These are phyloP conservation scores for Leccinellum rugosiceps DNA, from an alignment of 768 basidiomycete species.

Conservation along the genomic window DNA sequence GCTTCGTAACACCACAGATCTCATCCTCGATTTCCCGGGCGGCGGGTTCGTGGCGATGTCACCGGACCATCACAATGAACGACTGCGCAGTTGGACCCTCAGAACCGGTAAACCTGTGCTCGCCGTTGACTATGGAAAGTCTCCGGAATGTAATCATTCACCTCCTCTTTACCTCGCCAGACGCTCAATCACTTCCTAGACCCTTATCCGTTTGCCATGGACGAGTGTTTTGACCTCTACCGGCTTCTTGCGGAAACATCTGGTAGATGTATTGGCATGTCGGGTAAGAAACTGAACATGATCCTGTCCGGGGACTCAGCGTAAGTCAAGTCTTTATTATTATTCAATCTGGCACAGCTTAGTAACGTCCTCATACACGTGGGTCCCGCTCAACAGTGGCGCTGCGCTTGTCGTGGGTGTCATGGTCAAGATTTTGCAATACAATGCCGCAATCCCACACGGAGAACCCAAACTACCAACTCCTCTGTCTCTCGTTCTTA, in stretches of 20 bases:
- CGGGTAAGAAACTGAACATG: slow-evolving; percentile 72
- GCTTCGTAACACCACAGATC: slow-evolving; percentile 64
- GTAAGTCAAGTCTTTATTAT: slow-evolving; percentile 58
- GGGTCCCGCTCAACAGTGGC: slow-evolving; percentile 51
- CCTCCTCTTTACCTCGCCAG: not conserved
- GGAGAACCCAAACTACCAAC: slow-evolving; percentile 50
- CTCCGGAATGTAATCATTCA: slow-evolving; percentile 77
- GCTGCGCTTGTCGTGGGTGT: slow-evolving; percentile 84
- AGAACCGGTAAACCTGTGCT: slow-evolving; percentile 76
- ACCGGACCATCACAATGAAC: slow-evolving; percentile 95
- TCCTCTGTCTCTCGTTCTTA: slow-evolving; percentile 82
- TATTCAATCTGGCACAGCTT: not conserved
- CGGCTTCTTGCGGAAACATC: slow-evolving; percentile 74
- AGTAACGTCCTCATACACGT: slow-evolving; percentile 10
- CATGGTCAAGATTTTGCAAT: slow-evolving; percentile 82
- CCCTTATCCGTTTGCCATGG: slow-evolving; percentile 95
- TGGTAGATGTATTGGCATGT: slow-evolving; percentile 84
- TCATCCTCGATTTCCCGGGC: slow-evolving; percentile 91
- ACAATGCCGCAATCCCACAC: slow-evolving; percentile 32
- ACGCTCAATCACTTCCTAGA: slow-evolving; percentile 44
- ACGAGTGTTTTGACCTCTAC: slow-evolving; percentile 93
- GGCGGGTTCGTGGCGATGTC: slow-evolving; percentile 97
- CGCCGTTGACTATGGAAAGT: slow-evolving; percentile 92
- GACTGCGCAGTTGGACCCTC: slow-evolving; percentile 82
- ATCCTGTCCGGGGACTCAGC: slow-evolving; percentile 95